Evolutionary conservation across 257 asterid genomes (phyloP).

Genomic region (Rehmannia glutinosa): DNA sequence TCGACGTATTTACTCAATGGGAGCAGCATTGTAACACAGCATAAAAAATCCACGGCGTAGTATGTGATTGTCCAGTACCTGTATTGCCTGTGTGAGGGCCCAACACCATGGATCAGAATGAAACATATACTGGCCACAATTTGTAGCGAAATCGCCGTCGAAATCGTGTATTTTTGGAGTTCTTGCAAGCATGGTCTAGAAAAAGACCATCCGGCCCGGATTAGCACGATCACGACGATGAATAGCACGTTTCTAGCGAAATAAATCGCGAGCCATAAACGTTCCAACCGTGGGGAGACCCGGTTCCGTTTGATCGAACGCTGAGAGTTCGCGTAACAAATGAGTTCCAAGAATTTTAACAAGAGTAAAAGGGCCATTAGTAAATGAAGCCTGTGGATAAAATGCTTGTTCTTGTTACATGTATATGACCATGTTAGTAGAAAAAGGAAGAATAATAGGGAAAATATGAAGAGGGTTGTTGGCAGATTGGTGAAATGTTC

Average conservation of each 20-base stretch:
- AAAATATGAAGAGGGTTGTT: slow-evolving; percentile 12
- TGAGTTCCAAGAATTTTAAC: slow-evolving; percentile 19
- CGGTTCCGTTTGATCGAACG: slow-evolving; percentile 15
- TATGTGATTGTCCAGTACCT: slow-evolving; percentile 31
- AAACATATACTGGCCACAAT: slow-evolving; percentile 17
- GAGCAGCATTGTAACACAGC: slow-evolving; percentile 20
- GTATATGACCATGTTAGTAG: slow-evolving; percentile 18
- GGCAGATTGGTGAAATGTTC: slow-evolving; percentile 32
- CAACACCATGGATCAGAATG: slow-evolving; percentile 16
- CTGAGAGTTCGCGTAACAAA: slow-evolving; percentile 16
- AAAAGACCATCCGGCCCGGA: slow-evolving; percentile 39
- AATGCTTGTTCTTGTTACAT: slow-evolving; percentile 19
- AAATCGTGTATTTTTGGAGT: slow-evolving; percentile 3
- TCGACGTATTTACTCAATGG: slow-evolving; percentile 28
- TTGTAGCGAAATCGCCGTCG: slow-evolving; percentile 13
- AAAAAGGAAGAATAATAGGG: slow-evolving; percentile 13
- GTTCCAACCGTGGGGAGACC: slow-evolving; percentile 26
- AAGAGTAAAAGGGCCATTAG: slow-evolving; percentile 32
- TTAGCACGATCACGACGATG: slow-evolving; percentile 26
- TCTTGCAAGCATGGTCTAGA: slow-evolving; percentile 20
- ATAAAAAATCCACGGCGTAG: slow-evolving; percentile 31
- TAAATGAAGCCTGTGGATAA: slow-evolving; percentile 23
- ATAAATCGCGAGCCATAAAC: slow-evolving; percentile 24
- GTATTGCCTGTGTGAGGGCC: slow-evolving; percentile 27
- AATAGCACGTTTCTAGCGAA: slow-evolving; percentile 15